A percentile compares a stretch with the other conserved stretches of the same genome.
Conservation (phyloP, 1,284 basidiomycete genomes). For the Cryptococcus hybrid region DNA sequence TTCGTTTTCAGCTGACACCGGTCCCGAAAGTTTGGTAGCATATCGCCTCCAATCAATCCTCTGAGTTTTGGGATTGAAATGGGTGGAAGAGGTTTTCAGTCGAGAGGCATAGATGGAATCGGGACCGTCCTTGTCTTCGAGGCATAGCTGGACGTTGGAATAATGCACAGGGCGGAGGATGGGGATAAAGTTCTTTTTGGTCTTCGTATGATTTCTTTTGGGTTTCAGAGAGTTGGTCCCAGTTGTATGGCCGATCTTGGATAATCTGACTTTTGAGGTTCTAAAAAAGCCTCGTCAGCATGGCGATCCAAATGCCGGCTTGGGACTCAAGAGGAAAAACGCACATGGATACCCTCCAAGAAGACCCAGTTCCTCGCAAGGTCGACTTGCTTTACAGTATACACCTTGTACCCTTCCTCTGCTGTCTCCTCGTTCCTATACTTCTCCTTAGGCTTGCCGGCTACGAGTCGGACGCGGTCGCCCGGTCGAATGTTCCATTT, state of each 20-base stretch:
- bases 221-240: slow-evolving; percentile 20
- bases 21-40: slow-evolving; percentile 30
- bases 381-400: slow-evolving; percentile 40
- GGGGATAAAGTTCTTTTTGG: slow-evolving; percentile 27
- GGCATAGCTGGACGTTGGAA: slow-evolving; percentile 46
- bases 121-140: slow-evolving; percentile 13
- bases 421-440: slow-evolving; percentile 31
- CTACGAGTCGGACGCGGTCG: slow-evolving; percentile 43
- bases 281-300: slow-evolving; percentile 12
- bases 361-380: slow-evolving; percentile 39
- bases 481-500: slow-evolving; percentile 47
- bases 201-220: slow-evolving; percentile 22
- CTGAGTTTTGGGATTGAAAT: slow-evolving; percentile 25
- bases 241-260: slow-evolving; percentile 29
- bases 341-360: slow-evolving; percentile 40
- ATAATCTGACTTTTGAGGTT: slow-evolving; percentile 33
- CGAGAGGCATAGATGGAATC: slow-evolving; percentile 41
- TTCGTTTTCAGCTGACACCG: slow-evolving; percentile 8
- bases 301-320: background rate
- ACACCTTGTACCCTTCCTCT: slow-evolving; percentile 39
- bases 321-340: slow-evolving; percentile 6
- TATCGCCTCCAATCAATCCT: slow-evolving; percentile 32
- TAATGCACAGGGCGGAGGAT: slow-evolving; percentile 42
- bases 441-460: slow-evolving; percentile 40
- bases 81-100: slow-evolving; percentile 29